These are phyloP conservation scores for Hymenoscyphus albidus DNA, from an alignment of 2,329 filamentous ascomycete genomes.

Conservation along the genomic window DNA sequence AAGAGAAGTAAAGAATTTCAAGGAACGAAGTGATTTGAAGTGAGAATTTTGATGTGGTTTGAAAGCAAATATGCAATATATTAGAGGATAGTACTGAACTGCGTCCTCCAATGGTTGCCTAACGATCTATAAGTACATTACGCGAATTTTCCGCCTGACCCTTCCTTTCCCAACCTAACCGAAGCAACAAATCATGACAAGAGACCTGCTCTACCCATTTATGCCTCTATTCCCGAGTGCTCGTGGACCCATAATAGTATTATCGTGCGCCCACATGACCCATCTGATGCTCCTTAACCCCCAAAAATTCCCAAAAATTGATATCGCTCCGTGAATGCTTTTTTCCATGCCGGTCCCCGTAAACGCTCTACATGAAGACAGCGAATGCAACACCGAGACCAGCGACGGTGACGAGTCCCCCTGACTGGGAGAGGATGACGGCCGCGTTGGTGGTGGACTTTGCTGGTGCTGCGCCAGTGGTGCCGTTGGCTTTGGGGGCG, in stretches of 20 bases:
- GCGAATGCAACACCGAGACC: constrained; percentile 32
- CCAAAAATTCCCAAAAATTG: background rate
- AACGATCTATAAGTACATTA: background rate
- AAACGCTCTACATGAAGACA: constrained; percentile 31
- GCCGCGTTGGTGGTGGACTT: constrained; percentile 22
- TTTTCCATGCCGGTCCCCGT: background rate
- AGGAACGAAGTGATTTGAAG: background rate
- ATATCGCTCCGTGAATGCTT: background rate
- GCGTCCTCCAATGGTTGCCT: background rate
- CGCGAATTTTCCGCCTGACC: background rate
- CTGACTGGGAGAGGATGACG: constrained; percentile 25
- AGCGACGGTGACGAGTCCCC: constrained; percentile 31
- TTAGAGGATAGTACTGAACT: background rate
- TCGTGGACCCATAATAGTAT: background rate
- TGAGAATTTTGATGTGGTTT: background rate
- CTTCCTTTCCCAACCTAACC: background rate
- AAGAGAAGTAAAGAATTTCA: background rate
- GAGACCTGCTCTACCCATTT: constrained; percentile 4
- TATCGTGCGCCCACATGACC: background rate
- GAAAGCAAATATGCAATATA: background rate
- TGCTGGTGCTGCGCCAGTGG: constrained; percentile 12
- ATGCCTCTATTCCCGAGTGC: background rate
- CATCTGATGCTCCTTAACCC: background rate
- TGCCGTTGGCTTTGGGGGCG: constrained; percentile 12
- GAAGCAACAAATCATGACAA: background rate